Base-by-base conservation (phyloP, 352 stramenopile species). In the Phytophthora capsici region DNA sequence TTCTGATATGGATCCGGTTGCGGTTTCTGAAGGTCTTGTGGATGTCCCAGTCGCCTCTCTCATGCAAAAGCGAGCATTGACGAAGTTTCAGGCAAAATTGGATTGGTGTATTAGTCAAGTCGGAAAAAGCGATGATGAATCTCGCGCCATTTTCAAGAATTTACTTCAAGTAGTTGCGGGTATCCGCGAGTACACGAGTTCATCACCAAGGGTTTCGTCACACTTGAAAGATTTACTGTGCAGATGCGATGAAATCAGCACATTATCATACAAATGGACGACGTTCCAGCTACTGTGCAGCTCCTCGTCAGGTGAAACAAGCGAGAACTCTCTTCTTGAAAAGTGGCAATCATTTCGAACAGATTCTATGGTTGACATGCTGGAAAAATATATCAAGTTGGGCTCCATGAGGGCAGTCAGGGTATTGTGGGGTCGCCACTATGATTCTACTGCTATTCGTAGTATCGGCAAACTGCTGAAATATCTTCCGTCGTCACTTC, bases 211-310 rank as follows among this genome's bases (percentile, higher is more conserved):
- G 12, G 36, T 26, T 9, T 38, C 50, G 34, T 36, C 16, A n/a
- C n/a, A 37, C 41, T 13, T 50, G 20, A 17, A 37, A 45, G 47
- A 19, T 37, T 36, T 73, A 44, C 7, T 69, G 25, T 44, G 61
- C 20, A 83, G 66, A 49, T 74, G 77, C 36, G 53, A 74, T 17
- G 64, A 71, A 23, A 75, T 83, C 37, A 75, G 55, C 17, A 45
- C 60, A 0, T 14, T 76, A 14, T 87, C 75, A 14, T 88, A 89
- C 56, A 75, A 75, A 26, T 93, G 84, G 82, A 89, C 81, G 13
- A 90, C 84, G 12, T 93, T 93, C 47, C 80, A 87, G 55, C 62
- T 91, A 30, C 57, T 93, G 3, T 47, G 76, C 9, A 78, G 41
- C 12, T 77, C 50, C 17, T 57, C 22, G 4, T 45, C 32, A 14